Percentiles rank a stretch among this genome's conserved stretches.
These are phyloP conservation scores for Monosporascus sp. DNA, from an alignment of 2,329 filamentous ascomycete species.

Conservation along the genomic window DNA sequence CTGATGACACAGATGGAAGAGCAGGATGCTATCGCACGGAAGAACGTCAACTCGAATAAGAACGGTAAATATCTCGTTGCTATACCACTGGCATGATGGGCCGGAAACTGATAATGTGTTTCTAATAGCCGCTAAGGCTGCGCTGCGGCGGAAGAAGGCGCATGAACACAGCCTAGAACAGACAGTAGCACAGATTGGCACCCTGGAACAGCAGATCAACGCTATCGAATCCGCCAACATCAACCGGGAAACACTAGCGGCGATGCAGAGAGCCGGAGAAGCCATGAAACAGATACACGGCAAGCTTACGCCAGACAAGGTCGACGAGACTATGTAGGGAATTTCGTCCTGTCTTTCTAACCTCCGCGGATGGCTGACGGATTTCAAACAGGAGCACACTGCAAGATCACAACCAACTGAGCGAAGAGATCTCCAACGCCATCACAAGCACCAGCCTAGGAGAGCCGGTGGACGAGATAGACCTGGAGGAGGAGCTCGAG, in stretches of 20 bases:
- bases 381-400: slow-evolving; percentile 67
- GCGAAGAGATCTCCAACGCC: slow-evolving; percentile 84
- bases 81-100: slow-evolving; percentile 6
- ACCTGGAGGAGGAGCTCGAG: slow-evolving; percentile 81
- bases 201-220: slow-evolving; percentile 92
- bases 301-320: slow-evolving; percentile 86
- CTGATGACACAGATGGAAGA: slow-evolving; percentile 88
- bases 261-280: slow-evolving; percentile 84
- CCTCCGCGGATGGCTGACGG: slow-evolving; percentile 4
- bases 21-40: slow-evolving; percentile 81
- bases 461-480: slow-evolving; percentile 74
- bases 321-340: slow-evolving; percentile 88
- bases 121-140: slow-evolving; percentile 74
- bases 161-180: slow-evolving; percentile 90
- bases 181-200: slow-evolving; percentile 82
- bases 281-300: slow-evolving; percentile 94
- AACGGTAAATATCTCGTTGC: slow-evolving; percentile 57
- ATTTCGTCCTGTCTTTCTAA: slow-evolving; percentile 1
- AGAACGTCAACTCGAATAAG: slow-evolving; percentile 86
- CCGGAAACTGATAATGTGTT: slow-evolving; percentile 10
- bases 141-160: slow-evolving; percentile 88
- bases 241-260: slow-evolving; percentile 90
- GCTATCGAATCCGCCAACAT: slow-evolving; percentile 98
- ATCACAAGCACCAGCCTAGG: slow-evolving; percentile 67
- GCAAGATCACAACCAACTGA: slow-evolving; percentile 85